Evolutionary conservation across 371 early-diverging fungal species (phyloP).

Genomic region (Saksenaea vasiformis): DNA sequence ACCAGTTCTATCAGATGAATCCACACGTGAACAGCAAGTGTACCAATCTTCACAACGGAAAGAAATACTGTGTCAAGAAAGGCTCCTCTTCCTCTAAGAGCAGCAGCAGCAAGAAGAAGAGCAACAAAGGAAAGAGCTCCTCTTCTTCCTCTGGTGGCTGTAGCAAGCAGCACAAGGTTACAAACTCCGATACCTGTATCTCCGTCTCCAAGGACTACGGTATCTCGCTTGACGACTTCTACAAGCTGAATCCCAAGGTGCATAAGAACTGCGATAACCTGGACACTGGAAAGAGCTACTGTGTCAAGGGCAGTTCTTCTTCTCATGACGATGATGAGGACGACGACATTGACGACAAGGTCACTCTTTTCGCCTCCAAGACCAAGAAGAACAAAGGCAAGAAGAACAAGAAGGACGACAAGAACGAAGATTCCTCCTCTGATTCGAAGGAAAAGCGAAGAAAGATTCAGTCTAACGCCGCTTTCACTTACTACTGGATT

Average conservation of each 20-base stretch:
- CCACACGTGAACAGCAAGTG: constrained; percentile 39
- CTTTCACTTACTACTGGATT: constrained; percentile 57
- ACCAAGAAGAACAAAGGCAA: constrained; percentile 3
- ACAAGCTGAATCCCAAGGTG: constrained; percentile 27
- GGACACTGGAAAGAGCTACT: constrained; percentile 27
- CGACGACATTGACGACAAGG: constrained; percentile 12
- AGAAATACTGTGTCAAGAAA: constrained; percentile 40
- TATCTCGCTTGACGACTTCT: constrained; percentile 28
- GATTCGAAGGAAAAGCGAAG: constrained; percentile 29
- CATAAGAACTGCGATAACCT: constrained; percentile 32
- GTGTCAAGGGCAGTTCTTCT: constrained; percentile 16
- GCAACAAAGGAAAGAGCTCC: background rate
- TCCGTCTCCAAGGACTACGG: constrained; percentile 26
- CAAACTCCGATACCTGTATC: constrained; percentile 26
- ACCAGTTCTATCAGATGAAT: constrained; percentile 31
- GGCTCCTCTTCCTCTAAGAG: constrained; percentile 13
- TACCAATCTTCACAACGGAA: constrained; percentile 40
- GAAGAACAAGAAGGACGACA: constrained; percentile 10
- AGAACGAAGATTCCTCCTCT: constrained; percentile 9
- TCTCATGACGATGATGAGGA: background rate
- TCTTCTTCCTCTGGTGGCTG: constrained; percentile 17
- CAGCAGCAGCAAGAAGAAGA: background rate
- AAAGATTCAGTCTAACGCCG: constrained; percentile 37
- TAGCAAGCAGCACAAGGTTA: constrained; percentile 20
- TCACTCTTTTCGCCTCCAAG: constrained; percentile 17